Evolutionary conservation across 2,329 filamentous ascomycete genomes (phyloP), one percentile per base, ranked within the genome.

Genomic region (Diaporthe vexans): DNA sequence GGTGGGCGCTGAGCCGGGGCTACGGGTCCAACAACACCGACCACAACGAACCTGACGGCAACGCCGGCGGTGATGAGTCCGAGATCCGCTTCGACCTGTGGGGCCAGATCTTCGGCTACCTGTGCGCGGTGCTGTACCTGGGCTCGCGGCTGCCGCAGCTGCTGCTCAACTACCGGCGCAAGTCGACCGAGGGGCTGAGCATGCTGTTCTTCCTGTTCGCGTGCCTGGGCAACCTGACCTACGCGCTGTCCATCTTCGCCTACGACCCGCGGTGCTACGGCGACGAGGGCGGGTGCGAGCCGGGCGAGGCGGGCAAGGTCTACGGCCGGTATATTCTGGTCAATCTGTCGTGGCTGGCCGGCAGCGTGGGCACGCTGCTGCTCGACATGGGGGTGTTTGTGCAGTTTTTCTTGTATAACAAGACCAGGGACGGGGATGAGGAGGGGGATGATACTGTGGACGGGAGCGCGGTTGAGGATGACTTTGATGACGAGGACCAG

Each of bases 171-270:
- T 97, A 94, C 86, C 91, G 94, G 26, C 93, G 97, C 76, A 97
- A 97, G 85, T 95, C 93, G 57, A 98, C 95, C 0, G 95, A 98
- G 73, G 97, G 97, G 4, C 93, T 99, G 26, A 96, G 94, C 77
- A 92, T 98, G 85, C 89, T 98, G 15, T 99, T 98, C 85, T 98
- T 98, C 86, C 87, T 98, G 29, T 98, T 99, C 82, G 97, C 97
- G 6, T 98, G 96, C 81, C 91, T 98, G 8, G 97, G 97, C 2
- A 99, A 99, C 82, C 83, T 98, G 77, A 98, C 95, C 0, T 98
- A 97, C 80, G 95, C 98, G 24, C 86, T 98, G 51, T 95, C 93
- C 51, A 98, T 99, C 78, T 89, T 98, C 77, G 95, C 95, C 0
- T 98, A 95, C 80, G 94, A 95, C 74, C 94, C 95, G 0, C 86